These are phyloP conservation scores for Myxozyma nipponensis DNA, from an alignment of 805 yeast genomes.

Conservation along the genomic window DNA sequence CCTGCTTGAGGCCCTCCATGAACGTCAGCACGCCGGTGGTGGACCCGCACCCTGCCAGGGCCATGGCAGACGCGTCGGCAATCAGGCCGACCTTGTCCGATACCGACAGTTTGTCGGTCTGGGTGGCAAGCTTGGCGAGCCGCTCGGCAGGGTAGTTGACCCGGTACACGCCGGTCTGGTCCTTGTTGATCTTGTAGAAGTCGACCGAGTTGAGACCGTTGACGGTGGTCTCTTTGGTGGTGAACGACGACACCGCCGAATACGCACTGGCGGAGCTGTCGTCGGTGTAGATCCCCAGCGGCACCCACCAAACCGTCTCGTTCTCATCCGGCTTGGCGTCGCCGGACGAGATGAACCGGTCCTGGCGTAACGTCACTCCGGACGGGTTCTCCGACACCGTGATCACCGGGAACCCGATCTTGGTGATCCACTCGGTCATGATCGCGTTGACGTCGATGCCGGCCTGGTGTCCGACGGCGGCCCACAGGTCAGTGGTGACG, in stretches of 20 bases:
- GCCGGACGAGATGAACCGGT: constrained; percentile 71
- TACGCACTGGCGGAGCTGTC: constrained; percentile 24
- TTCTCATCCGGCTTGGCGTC: constrained; percentile 76
- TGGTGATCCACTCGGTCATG: constrained; percentile 78
- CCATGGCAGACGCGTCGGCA: constrained; percentile 71
- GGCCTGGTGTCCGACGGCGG: constrained; percentile 60
- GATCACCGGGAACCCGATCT: constrained; percentile 73
- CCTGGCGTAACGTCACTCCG: constrained; percentile 57
- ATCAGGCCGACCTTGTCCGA: constrained; percentile 77
- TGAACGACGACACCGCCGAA: constrained; percentile 29
- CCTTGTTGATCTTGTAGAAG: constrained; percentile 68
- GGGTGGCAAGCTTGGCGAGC: constrained; percentile 59
- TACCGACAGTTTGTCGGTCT: constrained; percentile 51
- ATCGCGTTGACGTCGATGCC: constrained; percentile 69
- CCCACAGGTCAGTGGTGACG: constrained; percentile 72
- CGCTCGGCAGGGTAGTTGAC: constrained; percentile 67
- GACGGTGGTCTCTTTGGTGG: constrained; percentile 31
- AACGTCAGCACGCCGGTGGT: constrained; percentile 58
- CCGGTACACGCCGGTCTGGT: constrained; percentile 71
- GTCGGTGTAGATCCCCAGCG: constrained; percentile 33
- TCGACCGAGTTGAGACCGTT: constrained; percentile 20
- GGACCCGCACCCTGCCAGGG: constrained; percentile 65
- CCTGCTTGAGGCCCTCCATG: constrained; percentile 50
- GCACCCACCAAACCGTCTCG: constrained; percentile 50
- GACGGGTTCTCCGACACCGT: constrained; percentile 55